phyloP scores from a whole-genome alignment of 1,139 yeast genomes.

The Kodamaea sp. region DNA sequence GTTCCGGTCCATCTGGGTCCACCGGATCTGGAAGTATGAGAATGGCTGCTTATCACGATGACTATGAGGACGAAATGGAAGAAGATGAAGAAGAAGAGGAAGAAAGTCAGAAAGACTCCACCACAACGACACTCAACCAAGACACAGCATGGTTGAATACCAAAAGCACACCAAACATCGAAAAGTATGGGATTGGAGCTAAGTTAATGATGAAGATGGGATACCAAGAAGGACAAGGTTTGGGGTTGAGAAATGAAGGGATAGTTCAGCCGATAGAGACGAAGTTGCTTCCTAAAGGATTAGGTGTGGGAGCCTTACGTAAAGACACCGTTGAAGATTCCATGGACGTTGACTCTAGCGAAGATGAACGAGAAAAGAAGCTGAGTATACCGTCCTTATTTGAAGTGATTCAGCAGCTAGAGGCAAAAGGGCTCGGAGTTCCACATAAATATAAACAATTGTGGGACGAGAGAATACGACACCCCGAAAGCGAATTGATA shows the following conservation, averaged over 20 bases:
- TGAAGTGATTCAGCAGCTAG: conserved; percentile 29
- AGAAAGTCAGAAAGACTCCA: conserved; percentile 7
- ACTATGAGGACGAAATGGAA: conserved; percentile 10
- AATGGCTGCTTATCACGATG: conserved; percentile 14
- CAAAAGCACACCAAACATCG: conserved; percentile 9
- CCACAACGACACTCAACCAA: background rate
- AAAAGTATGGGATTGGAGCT: conserved; percentile 83
- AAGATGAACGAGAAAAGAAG: conserved; percentile 13
- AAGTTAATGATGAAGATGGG: conserved; percentile 82
- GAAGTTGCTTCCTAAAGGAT: conserved; percentile 60
- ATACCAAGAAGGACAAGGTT: conserved; percentile 76
- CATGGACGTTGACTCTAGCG: conserved; percentile 17
- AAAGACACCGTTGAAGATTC: conserved; percentile 5
- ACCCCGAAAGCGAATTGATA: conserved; percentile 8
- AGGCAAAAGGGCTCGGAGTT: conserved; percentile 26
- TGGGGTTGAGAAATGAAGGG: conserved; percentile 73
- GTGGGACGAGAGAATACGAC: conserved; percentile 18
- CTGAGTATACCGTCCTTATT: conserved; percentile 19
- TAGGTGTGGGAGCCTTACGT: conserved; percentile 69
- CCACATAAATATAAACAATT: conserved; percentile 29
- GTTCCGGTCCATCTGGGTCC: conserved; percentile 3
- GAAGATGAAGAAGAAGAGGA: conserved; percentile 16
- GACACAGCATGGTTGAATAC: conserved; percentile 5
- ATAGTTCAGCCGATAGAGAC: conserved; percentile 79
- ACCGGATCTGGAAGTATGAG: conserved; percentile 13